Conservation (phyloP, 108 stramenopile genomes). For the Aurantiochytrium sp. region DNA sequence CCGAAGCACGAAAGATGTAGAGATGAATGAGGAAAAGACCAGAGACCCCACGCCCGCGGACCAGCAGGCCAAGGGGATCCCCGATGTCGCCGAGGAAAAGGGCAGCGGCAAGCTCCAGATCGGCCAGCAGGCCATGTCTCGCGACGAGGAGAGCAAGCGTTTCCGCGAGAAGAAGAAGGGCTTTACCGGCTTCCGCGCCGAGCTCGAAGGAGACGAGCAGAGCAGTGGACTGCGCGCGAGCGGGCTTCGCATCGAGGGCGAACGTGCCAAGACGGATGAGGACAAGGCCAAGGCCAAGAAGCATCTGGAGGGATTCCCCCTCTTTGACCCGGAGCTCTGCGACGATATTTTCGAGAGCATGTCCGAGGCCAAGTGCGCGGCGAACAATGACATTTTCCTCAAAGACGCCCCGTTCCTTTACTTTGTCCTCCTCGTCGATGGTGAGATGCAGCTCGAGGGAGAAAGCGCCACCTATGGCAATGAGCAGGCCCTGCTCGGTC, state of each 20-base stretch:
- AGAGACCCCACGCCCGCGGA: background rate
- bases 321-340: constrained; percentile 9
- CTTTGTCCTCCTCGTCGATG: constrained; percentile 19
- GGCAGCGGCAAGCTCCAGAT: background rate
- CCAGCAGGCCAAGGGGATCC: background rate
- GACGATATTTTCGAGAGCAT: background rate
- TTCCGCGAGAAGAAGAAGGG: constrained; percentile 29
- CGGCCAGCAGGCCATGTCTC: background rate
- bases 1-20: background rate
- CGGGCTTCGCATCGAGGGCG: background rate
- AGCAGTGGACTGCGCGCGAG: background rate
- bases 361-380: background rate
- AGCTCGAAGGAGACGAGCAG: background rate
- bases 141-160: constrained; percentile 26
- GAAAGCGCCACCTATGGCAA: background rate
- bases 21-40: background rate
- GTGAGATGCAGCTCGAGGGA: background rate
- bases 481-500: background rate
- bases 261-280: background rate
- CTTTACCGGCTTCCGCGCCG: background rate
- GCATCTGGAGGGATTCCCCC: background rate
- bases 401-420: background rate
- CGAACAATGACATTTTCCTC: background rate
- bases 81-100: background rate
- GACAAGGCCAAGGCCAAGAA: background rate